phyloP scores from a whole-genome alignment of 2,329 filamentous ascomycete genomes.

The Colletotrichum eremochloae region DNA sequence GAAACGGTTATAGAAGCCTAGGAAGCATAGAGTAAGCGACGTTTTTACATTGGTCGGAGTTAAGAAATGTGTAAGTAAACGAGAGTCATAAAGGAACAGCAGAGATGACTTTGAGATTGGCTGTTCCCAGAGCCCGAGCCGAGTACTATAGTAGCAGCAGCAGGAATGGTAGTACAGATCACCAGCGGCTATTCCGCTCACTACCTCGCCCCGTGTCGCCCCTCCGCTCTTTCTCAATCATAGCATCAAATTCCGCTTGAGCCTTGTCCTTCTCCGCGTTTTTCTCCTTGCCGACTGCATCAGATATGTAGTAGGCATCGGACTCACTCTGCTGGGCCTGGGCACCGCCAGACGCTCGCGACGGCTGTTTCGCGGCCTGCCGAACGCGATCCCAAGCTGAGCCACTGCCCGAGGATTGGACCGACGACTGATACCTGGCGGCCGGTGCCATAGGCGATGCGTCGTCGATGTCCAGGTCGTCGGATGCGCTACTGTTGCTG shows the following conservation, averaged over 20 bases:
- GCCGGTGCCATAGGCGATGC: conserved; percentile 58
- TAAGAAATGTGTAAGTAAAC: neutral
- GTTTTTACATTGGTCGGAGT: neutral
- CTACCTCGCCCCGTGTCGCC: conserved; percentile 3
- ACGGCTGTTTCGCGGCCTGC: conserved; percentile 49
- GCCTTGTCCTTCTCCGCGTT: conserved; percentile 58
- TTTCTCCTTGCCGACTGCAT: conserved; percentile 54
- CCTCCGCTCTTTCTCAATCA: conserved; percentile 60
- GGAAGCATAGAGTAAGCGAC: neutral
- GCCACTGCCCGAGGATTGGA: conserved; percentile 43
- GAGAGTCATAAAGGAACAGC: neutral
- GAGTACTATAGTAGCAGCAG: neutral
- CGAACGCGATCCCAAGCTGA: conserved; percentile 63
- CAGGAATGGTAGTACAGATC: neutral
- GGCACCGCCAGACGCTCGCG: conserved; percentile 7
- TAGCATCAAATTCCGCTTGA: conserved; percentile 64
- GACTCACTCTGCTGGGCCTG: conserved; percentile 34
- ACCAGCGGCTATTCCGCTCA: conserved; percentile 28
- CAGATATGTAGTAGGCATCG: conserved; percentile 52
- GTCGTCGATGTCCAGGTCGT: conserved; percentile 50
- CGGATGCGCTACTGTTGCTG: neutral
- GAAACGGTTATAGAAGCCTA: neutral
- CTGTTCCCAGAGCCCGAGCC: neutral
- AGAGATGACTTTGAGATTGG: neutral
- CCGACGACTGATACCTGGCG: conserved; percentile 34